Percentiles rank a stretch among this genome's conserved stretches.
phyloP scores from a whole-genome alignment of 1,284 basidiomycete species.

The Marasmius fiardii region DNA sequence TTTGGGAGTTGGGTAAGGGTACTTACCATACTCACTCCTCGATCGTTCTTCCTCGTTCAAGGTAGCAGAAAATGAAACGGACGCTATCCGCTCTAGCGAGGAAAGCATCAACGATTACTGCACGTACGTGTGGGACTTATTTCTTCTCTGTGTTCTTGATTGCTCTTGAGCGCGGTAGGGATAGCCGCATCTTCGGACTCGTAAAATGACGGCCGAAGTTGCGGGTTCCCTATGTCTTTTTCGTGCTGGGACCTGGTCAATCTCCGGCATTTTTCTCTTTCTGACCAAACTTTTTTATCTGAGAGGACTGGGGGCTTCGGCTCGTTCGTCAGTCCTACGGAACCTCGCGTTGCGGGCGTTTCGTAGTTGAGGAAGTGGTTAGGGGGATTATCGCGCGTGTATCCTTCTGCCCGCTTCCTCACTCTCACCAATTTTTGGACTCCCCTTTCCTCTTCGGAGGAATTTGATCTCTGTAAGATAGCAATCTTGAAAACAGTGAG shows the following conservation, averaged over 20 bases:
- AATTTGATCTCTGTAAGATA: too few species aligned
- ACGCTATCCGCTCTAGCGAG: too few species aligned
- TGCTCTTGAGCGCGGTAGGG: background rate
- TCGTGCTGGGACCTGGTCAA: background rate
- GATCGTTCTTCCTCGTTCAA: background rate
- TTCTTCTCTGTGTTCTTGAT: background rate
- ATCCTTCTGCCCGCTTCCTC: background rate
- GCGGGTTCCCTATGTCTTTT: background rate
- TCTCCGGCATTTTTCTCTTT: background rate
- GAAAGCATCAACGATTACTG: too few species aligned
- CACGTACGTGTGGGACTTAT: background rate
- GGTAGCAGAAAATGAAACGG: background rate
- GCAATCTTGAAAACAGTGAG: too few species aligned
- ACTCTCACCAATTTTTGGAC: background rate
- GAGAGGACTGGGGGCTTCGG: background rate
- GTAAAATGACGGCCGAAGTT: background rate
- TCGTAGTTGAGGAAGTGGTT: background rate
- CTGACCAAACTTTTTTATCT: background rate
- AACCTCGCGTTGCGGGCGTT: background rate
- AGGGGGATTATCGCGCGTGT: background rate
- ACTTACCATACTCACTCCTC: background rate
- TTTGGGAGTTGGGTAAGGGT: background rate
- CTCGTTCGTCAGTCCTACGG: background rate
- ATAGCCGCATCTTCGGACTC: background rate
- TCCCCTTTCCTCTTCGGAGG: background rate